Evolutionary conservation across 306 rosid species (phyloP), one percentile per base, ranked within the genome.

Genomic region (Fragaria iinumae): DNA sequence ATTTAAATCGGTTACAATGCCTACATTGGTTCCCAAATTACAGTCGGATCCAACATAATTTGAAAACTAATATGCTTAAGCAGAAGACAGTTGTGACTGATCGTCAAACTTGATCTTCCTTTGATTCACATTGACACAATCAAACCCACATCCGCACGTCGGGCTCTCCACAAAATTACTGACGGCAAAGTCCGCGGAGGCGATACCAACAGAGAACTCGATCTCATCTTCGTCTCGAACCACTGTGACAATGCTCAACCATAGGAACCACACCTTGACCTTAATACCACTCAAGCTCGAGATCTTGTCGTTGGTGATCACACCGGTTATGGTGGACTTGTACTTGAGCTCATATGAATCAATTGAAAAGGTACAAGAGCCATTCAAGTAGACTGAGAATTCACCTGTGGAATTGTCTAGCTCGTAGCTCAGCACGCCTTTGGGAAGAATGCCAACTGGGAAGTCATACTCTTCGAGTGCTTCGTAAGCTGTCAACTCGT

Each of bases 401-500:
- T 83, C 45, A 34, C 93, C 90, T 0, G 88, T 80, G 52, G 89
- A 78, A 18, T 1, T 70, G 77, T 83, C 80, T n/a, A 89, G 71
- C 41, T 78, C 70, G 62, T 89, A 89, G 67, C 87, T 70, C 60
- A 72, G 0, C 0, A 66, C 90, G 2, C 88, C 90, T 27, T 76
- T 84, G 23, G 91, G 90, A 74, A 91, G 91, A 78, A 87, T 25
- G 32, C 91, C 93, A 5, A 75, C 87, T 2, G 91, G 89, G 81
- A 87, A 86, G 43, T 83, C 74, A 67, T 84, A 83, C 38, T 73
- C 67, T 71, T 89, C 80, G 45, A 88, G 89, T 25, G 69, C 87
- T 75, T 89, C 68, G 43, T 88, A 85, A 2, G 83, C 84, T 7
- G 82, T 83, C 49, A 75, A 43, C 43, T 60, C 59, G 6, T 65